Evolutionary conservation across 192 early-diverging fungal species (phyloP), one percentile per base, ranked within the genome.

Genomic region (Borealophlyctis nickersoniae): DNA sequence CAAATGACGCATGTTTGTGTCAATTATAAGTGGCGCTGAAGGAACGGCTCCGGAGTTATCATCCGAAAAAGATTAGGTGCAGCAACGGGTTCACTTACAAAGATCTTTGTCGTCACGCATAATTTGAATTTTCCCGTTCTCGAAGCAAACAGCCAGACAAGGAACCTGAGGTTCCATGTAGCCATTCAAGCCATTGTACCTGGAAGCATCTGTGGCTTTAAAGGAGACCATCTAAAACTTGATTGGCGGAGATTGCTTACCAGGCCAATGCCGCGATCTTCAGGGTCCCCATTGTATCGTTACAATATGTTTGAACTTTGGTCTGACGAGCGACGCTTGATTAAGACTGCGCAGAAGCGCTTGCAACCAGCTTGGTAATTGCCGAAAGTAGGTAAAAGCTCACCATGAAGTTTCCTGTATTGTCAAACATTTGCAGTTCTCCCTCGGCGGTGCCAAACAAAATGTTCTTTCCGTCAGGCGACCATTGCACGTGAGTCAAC

Each of bases 91-190:
- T n/a, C n/a, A n/a, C n/a, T 26, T 57, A 80, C 73, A 48, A n/a
- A 27, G 56, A 58, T 86, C 84, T 34, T 65, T 73, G 23, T 84
- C 77, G 36, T 80, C 73, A 7, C 81, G 45, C 67, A 82, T 78
- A n/a, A 86, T 70, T 62, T 84, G 84, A 5, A 86, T 76, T 56
- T 81, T 84, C 22, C 84, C 84, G 53, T 81, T 80, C 23, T 83
- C 81, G 55, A 81, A 81, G 27, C 73, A 69, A 28, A 86, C 71
- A 4, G 81, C 84, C 9, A 86, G 65, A 28, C 76, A 76, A 11
- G 83, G 78, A 22, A 74, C 77, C 45, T 60, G 59, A n/a, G 65
- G 50, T 36, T 84, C 77, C 30, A 80, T 56, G 53, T 73, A 84
- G 24, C 80, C 80, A 36, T 78, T 68, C 28, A 49, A 57, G 27